phyloP scores from a whole-genome alignment of 1,284 basidiomycete genomes.

The Malassezia arunalokei region DNA sequence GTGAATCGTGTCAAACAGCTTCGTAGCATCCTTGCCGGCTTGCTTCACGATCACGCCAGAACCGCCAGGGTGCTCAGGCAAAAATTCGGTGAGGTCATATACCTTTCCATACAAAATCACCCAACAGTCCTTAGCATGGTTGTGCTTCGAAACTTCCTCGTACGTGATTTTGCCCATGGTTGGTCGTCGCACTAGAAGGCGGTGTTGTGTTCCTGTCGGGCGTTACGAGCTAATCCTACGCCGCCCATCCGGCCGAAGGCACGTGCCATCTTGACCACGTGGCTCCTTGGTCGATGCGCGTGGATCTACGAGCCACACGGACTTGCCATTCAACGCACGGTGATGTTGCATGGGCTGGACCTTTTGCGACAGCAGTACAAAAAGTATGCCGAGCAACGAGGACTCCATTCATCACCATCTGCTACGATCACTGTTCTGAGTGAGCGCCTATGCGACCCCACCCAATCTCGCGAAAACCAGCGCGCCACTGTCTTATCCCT shows the following conservation, averaged over 20 bases:
- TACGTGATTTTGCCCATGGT: background rate
- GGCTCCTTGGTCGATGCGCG: background rate
- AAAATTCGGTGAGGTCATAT: constrained; percentile 64
- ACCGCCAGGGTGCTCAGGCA: constrained; percentile 67
- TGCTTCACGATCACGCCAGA: constrained; percentile 64
- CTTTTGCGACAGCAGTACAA: constrained; percentile 41
- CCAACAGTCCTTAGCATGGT: constrained; percentile 57
- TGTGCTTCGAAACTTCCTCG: constrained; percentile 41
- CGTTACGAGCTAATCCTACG: background rate
- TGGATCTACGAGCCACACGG: background rate
- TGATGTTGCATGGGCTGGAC: constrained; percentile 43
- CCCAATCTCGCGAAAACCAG: constrained; percentile 55
- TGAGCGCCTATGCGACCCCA: constrained; percentile 56
- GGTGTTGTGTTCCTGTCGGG: background rate
- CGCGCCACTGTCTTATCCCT: constrained; percentile 79
- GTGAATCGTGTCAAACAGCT: constrained; percentile 42
- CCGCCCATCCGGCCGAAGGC: too few relatives aligned
- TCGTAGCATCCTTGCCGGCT: constrained; percentile 60
- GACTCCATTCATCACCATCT: constrained; percentile 57
- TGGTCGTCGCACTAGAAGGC: background rate
- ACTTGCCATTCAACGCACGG: background rate
- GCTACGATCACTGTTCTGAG: constrained; percentile 77
- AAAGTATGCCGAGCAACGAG: constrained; percentile 33
- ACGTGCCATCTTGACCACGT: too few relatives aligned
- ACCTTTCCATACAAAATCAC: constrained; percentile 49